Percentiles rank a stretch among this genome's conserved stretches.
phyloP scores from a whole-genome alignment of 495 filamentous ascomycete genomes.

The Hypoxylon cercidicola region DNA sequence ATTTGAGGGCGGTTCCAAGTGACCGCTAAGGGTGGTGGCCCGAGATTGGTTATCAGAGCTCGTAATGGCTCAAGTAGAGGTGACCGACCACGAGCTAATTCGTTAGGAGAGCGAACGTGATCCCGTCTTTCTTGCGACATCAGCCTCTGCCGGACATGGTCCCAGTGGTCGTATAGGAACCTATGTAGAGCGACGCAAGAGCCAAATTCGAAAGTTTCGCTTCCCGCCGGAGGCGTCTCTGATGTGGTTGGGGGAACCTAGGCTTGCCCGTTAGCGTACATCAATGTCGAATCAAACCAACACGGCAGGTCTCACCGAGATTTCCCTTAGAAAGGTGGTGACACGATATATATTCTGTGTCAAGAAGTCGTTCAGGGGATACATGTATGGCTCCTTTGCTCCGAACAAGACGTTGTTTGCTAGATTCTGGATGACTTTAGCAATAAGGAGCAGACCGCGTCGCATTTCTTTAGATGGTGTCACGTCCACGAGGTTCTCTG shows the following conservation, averaged over 20 bases:
- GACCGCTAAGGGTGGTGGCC: slow-evolving; percentile 70
- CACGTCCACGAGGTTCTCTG: slow-evolving; percentile 66
- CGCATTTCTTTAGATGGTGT: slow-evolving; percentile 72
- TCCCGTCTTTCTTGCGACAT: slow-evolving; percentile 65
- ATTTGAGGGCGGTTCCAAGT: slow-evolving; percentile 71
- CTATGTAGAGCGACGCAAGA: slow-evolving; percentile 72
- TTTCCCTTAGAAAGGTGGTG: slow-evolving; percentile 70
- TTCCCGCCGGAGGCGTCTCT: slow-evolving; percentile 43
- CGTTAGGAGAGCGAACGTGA: slow-evolving; percentile 60
- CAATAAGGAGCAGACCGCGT: slow-evolving; percentile 70
- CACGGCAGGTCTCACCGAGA: slow-evolving; percentile 57
- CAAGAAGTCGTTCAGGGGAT: slow-evolving; percentile 71
- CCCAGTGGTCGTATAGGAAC: slow-evolving; percentile 76
- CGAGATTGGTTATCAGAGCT: slow-evolving; percentile 69
- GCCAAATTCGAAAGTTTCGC: slow-evolving; percentile 73
- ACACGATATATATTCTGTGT: slow-evolving; percentile 71
- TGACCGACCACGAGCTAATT: slow-evolving; percentile 55
- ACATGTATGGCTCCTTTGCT: slow-evolving; percentile 77
- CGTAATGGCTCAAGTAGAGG: slow-evolving; percentile 63
- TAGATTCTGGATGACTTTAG: slow-evolving; percentile 74
- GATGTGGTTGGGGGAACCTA: slow-evolving; percentile 54
- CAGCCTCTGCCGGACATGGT: slow-evolving; percentile 70
- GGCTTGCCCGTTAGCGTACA: slow-evolving; percentile 19
- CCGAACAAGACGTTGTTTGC: slow-evolving; percentile 77
- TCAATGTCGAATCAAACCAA: neutral